phyloP scores from a whole-genome alignment of 2,329 filamentous ascomycete genomes.

The Xylariomycetidae sp. region DNA sequence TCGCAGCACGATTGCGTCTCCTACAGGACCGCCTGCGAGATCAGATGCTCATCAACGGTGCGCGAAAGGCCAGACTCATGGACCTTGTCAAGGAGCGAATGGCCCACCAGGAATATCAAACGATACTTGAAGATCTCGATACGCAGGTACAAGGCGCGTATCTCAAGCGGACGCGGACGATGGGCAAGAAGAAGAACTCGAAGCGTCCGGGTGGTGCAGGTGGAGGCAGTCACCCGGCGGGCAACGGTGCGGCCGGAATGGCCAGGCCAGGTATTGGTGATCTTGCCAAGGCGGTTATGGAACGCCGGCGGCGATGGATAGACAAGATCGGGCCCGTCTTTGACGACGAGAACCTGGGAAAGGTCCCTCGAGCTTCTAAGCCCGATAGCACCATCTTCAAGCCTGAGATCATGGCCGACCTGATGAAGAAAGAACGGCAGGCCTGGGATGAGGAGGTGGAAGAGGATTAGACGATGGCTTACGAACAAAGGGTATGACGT shows the following conservation, averaged over 20 bases:
- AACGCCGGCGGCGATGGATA: conserved; percentile 83
- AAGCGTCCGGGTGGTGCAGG: conserved; percentile 73
- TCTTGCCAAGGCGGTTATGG: conserved; percentile 87
- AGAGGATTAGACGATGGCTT: conserved; percentile 55
- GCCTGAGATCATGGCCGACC: conserved; percentile 63
- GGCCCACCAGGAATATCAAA: conserved; percentile 94
- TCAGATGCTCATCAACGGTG: conserved; percentile 82
- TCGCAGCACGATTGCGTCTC: conserved; percentile 81
- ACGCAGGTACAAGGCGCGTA: conserved; percentile 92
- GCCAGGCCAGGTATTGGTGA: conserved; percentile 83
- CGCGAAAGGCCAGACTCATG: conserved; percentile 79
- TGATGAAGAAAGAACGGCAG: conserved; percentile 72
- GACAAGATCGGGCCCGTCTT: conserved; percentile 89
- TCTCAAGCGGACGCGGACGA: conserved; percentile 87
- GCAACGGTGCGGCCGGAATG: conserved; percentile 55
- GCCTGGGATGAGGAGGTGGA: conserved; percentile 78
- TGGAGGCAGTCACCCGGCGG: conserved; percentile 61
- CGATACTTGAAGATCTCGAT: conserved; percentile 94
- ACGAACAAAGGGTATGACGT: no score
- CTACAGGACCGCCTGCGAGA: conserved; percentile 79
- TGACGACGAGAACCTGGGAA: conserved; percentile 70
- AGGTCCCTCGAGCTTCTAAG: conserved; percentile 64
- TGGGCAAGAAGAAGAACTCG: conserved; percentile 91
- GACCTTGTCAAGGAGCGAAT: conserved; percentile 89
- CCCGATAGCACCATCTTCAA: conserved; percentile 69